phyloP scores from a whole-genome alignment of 345 rosid species.

The Bruguiera parviflora region DNA sequence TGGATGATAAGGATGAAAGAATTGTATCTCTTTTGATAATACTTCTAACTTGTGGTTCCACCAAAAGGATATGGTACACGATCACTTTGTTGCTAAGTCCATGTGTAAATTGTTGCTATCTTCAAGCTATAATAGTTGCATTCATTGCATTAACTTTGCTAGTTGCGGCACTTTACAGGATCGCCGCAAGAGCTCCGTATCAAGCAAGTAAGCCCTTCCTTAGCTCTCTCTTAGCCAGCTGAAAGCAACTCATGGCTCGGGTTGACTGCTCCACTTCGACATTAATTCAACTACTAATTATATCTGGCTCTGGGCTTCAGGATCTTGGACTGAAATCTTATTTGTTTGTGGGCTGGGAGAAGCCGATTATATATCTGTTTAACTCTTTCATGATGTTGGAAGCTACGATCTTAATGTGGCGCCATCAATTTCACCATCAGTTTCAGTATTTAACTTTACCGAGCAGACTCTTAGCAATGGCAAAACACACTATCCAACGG shows the following conservation, averaged over 20 bases:
- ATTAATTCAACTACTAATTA: constrained; percentile 10
- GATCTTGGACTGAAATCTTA: not conserved
- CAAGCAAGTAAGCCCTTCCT: constrained; percentile 27
- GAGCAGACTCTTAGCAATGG: no score
- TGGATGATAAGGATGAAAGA: not conserved
- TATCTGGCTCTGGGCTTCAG: not conserved
- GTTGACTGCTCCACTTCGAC: constrained; percentile 46
- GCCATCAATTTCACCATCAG: constrained; percentile 20
- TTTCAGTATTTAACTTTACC: constrained; percentile 17
- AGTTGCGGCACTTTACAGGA: constrained; percentile 34
- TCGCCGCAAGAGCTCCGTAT: constrained; percentile 63
- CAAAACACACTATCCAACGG: no score
- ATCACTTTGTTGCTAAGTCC: not conserved
- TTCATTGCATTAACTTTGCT: constrained; percentile 2
- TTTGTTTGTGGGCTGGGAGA: not conserved
- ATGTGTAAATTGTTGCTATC: not conserved
- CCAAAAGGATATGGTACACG: not conserved
- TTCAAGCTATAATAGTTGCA: not conserved
- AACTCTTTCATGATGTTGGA: constrained; percentile 9
- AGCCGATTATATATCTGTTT: constrained; percentile 1
- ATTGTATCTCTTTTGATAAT: not conserved
- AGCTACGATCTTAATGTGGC: constrained; percentile 12
- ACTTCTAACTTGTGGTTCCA: not conserved
- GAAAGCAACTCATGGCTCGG: constrained; percentile 70
- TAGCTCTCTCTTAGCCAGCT: constrained; percentile 31